Conservation (phyloP, 345 rosid genomes). For the Pugionium cornutum region DNA sequence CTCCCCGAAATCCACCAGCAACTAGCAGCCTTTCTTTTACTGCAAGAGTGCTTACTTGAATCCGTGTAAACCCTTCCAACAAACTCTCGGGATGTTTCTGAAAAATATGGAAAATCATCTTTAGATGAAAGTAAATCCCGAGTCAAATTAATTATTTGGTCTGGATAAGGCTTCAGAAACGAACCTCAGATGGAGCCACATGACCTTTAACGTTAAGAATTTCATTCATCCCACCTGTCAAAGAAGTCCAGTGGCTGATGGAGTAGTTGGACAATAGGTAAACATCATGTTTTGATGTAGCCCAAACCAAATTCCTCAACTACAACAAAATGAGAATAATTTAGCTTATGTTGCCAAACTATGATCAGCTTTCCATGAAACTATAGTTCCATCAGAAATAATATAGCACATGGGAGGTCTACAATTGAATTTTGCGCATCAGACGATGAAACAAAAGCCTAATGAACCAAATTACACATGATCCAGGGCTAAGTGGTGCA, state of each 20-base stretch:
- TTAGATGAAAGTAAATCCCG: background rate
- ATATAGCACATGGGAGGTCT: background rate
- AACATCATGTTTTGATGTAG: constrained; percentile 76
- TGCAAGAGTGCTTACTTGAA: constrained; percentile 82
- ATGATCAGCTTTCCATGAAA: background rate
- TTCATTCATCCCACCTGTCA: constrained; percentile 51
- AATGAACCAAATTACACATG: background rate
- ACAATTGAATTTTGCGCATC: background rate
- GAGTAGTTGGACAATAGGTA: constrained; percentile 69
- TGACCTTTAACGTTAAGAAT: constrained; percentile 71
- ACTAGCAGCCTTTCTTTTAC: constrained; percentile 68
- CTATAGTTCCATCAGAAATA: constrained; percentile 10
- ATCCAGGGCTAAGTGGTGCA: background rate
- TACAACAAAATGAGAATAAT: constrained; percentile 39
- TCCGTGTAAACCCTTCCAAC: constrained; percentile 73
- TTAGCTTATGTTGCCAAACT: constrained; percentile 1
- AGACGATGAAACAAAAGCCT: background rate
- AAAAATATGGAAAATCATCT: background rate
- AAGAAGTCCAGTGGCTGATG: constrained; percentile 69
- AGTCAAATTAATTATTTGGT: background rate
- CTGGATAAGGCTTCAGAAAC: constrained; percentile 13
- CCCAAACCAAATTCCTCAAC: constrained; percentile 84
- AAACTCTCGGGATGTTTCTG: constrained; percentile 78
- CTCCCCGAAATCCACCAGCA: constrained; percentile 89
- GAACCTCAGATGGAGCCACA: constrained; percentile 71